A percentile compares a stretch with the other conserved stretches of the same genome.
These are phyloP conservation scores for Fusarium mundagurra DNA, from an alignment of 2,329 filamentous ascomycete species.

Conservation along the genomic window DNA sequence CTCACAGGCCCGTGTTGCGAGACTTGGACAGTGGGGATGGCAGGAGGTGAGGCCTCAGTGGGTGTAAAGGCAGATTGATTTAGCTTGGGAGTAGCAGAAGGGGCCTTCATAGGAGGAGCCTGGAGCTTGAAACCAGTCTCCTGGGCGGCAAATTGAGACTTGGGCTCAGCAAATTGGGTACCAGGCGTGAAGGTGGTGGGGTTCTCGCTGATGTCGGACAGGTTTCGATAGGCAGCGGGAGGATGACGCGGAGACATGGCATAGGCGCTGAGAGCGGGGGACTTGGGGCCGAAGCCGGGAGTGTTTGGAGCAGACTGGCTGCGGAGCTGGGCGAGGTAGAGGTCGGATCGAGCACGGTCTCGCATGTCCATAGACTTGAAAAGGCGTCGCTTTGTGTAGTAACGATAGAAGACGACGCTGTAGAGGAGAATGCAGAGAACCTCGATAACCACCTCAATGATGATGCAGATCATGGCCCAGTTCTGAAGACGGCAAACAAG, in stretches of 20 bases:
- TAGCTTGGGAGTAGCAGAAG: slow-evolving; percentile 78
- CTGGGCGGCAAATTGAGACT: slow-evolving; percentile 67
- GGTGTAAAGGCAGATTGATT: slow-evolving; percentile 71
- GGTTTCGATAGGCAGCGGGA: slow-evolving; percentile 63
- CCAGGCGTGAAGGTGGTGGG: slow-evolving; percentile 64
- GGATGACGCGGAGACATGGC: slow-evolving; percentile 71
- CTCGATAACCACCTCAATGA: slow-evolving; percentile 96
- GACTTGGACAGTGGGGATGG: slow-evolving; percentile 54
- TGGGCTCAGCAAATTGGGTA: slow-evolving; percentile 67
- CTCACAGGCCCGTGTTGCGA: slow-evolving; percentile 75
- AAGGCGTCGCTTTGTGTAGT: slow-evolving; percentile 95
- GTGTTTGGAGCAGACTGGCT: slow-evolving; percentile 94
- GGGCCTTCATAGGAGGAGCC: slow-evolving; percentile 81
- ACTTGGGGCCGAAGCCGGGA: slow-evolving; percentile 82
- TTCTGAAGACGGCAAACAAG: slow-evolving; percentile 93
- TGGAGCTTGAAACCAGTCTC: slow-evolving; percentile 83
- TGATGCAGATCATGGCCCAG: slow-evolving; percentile 94
- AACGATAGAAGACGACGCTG: slow-evolving; percentile 94
- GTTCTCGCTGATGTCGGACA: slow-evolving; percentile 57
- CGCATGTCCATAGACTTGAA: slow-evolving; percentile 96
- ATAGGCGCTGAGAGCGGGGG: slow-evolving; percentile 58
- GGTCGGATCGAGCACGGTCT: slow-evolving; percentile 91
- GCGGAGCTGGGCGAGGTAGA: slow-evolving; percentile 89
- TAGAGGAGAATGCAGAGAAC: slow-evolving; percentile 92
- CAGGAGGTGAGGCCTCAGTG: slow-evolving; percentile 49